phyloP scores from a whole-genome alignment of 2,329 filamentous ascomycete genomes.

The Verticillium tricorpus region DNA sequence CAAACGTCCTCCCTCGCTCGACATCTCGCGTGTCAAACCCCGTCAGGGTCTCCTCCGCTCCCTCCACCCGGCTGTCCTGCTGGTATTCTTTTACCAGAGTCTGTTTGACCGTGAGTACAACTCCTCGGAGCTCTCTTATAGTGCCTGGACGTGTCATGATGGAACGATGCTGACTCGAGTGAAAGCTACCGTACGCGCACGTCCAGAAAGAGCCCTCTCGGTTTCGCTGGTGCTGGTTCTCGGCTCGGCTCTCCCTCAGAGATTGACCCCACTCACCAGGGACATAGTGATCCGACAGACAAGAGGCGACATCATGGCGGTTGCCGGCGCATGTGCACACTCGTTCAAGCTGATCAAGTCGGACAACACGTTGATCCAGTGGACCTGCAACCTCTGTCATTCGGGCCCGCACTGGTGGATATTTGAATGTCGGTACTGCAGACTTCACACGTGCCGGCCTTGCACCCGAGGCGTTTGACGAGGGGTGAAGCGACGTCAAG shows the following conservation, averaged over 20 bases:
- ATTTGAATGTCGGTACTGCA: constrained; percentile 66
- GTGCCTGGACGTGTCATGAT: background rate
- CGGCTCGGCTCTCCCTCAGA: background rate
- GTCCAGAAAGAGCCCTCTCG: background rate
- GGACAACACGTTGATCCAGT: constrained; percentile 60
- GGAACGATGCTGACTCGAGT: background rate
- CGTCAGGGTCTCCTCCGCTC: background rate
- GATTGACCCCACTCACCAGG: background rate
- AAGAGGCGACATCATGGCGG: constrained; percentile 38
- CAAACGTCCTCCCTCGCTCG: background rate
- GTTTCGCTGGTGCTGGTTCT: background rate
- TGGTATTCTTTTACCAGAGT: background rate
- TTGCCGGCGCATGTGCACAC: constrained; percentile 56
- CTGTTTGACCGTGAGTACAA: background rate
- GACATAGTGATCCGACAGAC: background rate
- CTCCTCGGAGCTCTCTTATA: background rate
- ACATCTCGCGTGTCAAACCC: background rate
- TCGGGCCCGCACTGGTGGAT: constrained; percentile 65
- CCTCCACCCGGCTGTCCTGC: background rate
- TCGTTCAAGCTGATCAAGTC: constrained; percentile 64
- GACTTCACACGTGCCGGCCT: constrained; percentile 53
- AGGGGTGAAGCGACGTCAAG: background rate
- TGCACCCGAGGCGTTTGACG: constrained; percentile 47
- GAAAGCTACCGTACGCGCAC: background rate
- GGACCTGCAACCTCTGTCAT: constrained; percentile 61